Evolutionary conservation across 768 basidiomycete species (phyloP), one percentile per base, ranked within the genome.

Genomic region (Psilocybe sp.): DNA sequence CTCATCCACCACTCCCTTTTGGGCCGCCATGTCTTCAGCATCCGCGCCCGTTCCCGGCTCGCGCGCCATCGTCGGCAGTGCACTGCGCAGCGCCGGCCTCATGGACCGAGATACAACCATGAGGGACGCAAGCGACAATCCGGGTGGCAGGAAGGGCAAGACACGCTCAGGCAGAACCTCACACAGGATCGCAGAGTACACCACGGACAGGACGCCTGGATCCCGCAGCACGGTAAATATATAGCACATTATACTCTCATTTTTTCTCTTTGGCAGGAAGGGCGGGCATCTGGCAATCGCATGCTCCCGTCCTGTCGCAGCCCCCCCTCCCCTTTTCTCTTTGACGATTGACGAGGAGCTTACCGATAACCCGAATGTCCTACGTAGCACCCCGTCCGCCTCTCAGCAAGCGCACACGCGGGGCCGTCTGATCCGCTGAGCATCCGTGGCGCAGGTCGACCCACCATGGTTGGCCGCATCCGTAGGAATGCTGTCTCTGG

Each of bases 81-180:
- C 86, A 28, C 71, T 90, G 19, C 82, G 84, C 51, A 80, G 69
- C 34, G 87, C 85, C 2, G 89, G 88, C 37, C 81, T 90, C 62
- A 84, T 89, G 53, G 87, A 89, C 75, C 73, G 80, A 49, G 89
- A 91, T 65, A 73, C 82, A 50, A 78, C 73, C 57, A 90, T 91
- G 89, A 80, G 82, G 53, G 88, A 91, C 60, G 70, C 73, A 39
- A 73, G 78, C 8, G 80, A 82, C 69, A 86, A 74, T 57, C 86
- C 85, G 5, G 85, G 86, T 44, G 87, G 87, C 18, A 79, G 87
- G 61, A 91, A 90, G 65, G 80, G 80, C 40, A 88, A 85, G 70
- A 67, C 76, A 55, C 77, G 82, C 20, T 70, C 78, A 5, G 83
- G 87, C 63, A 77, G 84, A 53, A 70, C 60, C 51, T 42, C 79